Base-by-base conservation (phyloP, 306 rosid species). In the Coriaria nepalensis region DNA sequence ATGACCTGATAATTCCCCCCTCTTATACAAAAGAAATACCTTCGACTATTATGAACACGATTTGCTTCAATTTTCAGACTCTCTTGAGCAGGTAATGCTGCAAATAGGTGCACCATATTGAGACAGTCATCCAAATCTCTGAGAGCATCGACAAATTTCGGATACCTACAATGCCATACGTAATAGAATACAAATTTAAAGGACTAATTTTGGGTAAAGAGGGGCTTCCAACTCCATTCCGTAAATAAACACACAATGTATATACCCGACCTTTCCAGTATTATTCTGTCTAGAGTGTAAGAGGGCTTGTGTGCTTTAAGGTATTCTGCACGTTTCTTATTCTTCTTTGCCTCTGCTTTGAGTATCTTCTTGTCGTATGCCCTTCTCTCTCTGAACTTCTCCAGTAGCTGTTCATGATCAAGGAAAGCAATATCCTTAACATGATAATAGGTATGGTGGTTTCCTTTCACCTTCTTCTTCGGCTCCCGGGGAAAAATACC, bases 111-210 rank as follows among this genome's bases (percentile, higher is more conserved):
- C 50, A 81, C 87, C 83, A 82, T 71, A 0, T 93, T 69, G 54
- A 90, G 87, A 62, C 95, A 90, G 56, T 90, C 97, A 42, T 90
- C 98, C 74, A 84, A 63, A 65, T 90, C 98, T 62, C 98, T 73
- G 7, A 90, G 80, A 11, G 95, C 98, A 65, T 81, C 95, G 9
- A 84, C 64, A 55, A 84, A 90, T 33, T 76, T 90, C 0, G 97
- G 95, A 62, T 90, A 90, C 75, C 95, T 88, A 59, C 12, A 61
- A 47, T 48, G 32, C 37, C 68, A 55, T 32, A 7, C 51, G 35
- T 42, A 41, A 40, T 35, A 53, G 4, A 61, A 2, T 55, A 55
- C 42, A 63, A 55, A 11, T 14, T 29, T 35, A 43, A 39, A 37
- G 61, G 8, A 50, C 49, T 56, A 47, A 15, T 53, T 32, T 12